phyloP scores from a whole-genome alignment of 2,329 filamentous ascomycete genomes.

The Pseudopyricularia javanii region DNA sequence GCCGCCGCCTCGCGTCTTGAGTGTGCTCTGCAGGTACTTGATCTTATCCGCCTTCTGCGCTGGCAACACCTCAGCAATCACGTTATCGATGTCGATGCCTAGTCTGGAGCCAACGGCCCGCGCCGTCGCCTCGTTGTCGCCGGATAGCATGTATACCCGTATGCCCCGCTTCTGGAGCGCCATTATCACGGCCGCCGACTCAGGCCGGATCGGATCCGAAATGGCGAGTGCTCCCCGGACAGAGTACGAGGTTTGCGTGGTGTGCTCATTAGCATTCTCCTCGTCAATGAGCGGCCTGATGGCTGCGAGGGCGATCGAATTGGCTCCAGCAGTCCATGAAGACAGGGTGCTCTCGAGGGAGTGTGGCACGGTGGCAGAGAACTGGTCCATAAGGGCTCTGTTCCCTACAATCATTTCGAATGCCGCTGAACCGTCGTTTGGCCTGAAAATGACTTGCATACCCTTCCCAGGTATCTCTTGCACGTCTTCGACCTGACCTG shows the following conservation, averaged over 20 bases:
- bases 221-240: constrained; percentile 61
- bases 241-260: constrained; percentile 21
- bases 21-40: constrained; percentile 68
- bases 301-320: constrained; percentile 50
- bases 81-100: constrained; percentile 60
- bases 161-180: constrained; percentile 54
- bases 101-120: constrained; percentile 63
- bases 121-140: constrained; percentile 80
- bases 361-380: constrained; percentile 24
- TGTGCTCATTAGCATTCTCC: background rate
- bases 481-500: constrained; percentile 26
- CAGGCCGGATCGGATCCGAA: constrained; percentile 67
- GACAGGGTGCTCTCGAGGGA: constrained; percentile 25
- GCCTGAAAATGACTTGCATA: constrained; percentile 42
- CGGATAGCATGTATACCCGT: constrained; percentile 83
- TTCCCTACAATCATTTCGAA: constrained; percentile 57
- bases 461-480: constrained; percentile 64
- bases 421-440: constrained; percentile 11
- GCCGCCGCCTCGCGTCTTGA: constrained; percentile 65
- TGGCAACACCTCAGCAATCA: constrained; percentile 80
- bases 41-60: constrained; percentile 69
- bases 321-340: constrained; percentile 49
- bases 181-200: constrained; percentile 52
- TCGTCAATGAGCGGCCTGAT: constrained; percentile 16
- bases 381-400: constrained; percentile 51